Percentiles rank a stretch among this genome's conserved stretches.
These are phyloP conservation scores for Tuber umbilicatum DNA, from an alignment of 495 filamentous ascomycete genomes.

Conservation along the genomic window DNA sequence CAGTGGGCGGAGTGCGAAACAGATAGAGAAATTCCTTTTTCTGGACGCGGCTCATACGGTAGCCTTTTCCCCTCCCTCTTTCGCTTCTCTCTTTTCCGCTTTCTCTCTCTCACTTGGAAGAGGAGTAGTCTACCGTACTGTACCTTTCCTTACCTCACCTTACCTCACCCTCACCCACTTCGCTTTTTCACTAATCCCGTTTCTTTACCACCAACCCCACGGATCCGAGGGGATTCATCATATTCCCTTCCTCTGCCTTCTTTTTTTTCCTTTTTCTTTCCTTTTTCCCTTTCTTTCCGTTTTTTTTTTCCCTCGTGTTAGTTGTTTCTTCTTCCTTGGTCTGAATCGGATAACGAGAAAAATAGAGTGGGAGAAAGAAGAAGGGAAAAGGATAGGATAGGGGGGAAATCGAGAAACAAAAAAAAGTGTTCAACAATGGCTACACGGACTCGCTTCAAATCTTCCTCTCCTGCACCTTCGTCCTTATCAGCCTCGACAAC, in stretches of 20 bases:
- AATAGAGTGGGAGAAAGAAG: background rate
- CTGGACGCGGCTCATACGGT: conserved; percentile 1
- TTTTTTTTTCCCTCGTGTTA: background rate
- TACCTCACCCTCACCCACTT: conserved; percentile 3
- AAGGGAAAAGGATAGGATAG: background rate
- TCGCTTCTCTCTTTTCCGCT: background rate
- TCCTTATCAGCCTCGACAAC: conserved; percentile 8
- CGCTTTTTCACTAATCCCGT: background rate
- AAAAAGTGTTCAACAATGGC: conserved; percentile 29
- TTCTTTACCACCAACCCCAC: conserved; percentile 5
- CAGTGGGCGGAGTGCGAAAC: background rate
- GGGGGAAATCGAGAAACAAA: background rate
- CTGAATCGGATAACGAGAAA: background rate
- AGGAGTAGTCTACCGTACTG: conserved; percentile 1
- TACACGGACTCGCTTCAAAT: conserved; percentile 43
- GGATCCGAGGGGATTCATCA: background rate
- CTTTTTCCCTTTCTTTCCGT: background rate
- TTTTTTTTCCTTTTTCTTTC: conserved; percentile 6
- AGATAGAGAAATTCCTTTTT: background rate
- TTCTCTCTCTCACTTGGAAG: background rate
- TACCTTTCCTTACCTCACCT: background rate
- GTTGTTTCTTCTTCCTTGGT: background rate
- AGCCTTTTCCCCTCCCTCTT: background rate
- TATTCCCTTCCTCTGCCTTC: conserved; percentile 9
- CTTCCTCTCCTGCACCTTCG: conserved; percentile 45